Conservation (phyloP, 1,284 basidiomycete genomes). For the Psilocybe mexicana region DNA sequence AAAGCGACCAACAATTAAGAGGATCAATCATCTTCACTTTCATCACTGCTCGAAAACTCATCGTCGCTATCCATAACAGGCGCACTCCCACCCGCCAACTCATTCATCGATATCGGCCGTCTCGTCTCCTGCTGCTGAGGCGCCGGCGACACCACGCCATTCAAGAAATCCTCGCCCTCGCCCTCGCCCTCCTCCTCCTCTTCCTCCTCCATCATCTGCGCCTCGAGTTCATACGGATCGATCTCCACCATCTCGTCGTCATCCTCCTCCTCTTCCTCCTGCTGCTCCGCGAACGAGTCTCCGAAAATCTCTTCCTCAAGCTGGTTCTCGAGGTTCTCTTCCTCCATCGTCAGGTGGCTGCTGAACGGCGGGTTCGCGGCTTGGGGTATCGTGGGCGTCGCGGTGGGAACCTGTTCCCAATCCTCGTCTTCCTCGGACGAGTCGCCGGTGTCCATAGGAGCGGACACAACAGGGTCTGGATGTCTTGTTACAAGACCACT, state of each 20-base stretch:
- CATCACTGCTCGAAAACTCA: constrained; percentile 59
- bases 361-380: constrained; percentile 11
- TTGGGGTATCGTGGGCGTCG: constrained; percentile 4
- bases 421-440: constrained; percentile 20
- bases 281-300: constrained; percentile 26
- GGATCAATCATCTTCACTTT: constrained; percentile 60
- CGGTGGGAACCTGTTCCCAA: constrained; percentile 19
- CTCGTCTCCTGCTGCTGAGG: constrained; percentile 21
- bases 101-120: constrained; percentile 54
- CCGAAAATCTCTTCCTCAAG: constrained; percentile 47
- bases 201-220: constrained; percentile 37
- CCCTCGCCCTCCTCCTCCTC: constrained; percentile 30
- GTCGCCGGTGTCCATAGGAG: constrained; percentile 10
- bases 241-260: constrained; percentile 47
- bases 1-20: no score
- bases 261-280: constrained; percentile 25
- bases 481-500: constrained; percentile 11
- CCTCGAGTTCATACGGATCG: constrained; percentile 45
- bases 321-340: constrained; percentile 36
- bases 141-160: constrained; percentile 42
- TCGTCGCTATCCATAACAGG: constrained; percentile 50
- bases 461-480: constrained; percentile 7
- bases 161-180: constrained; percentile 38
- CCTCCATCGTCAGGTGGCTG: constrained; percentile 33
- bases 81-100: constrained; percentile 42